Base-by-base conservation (phyloP, 345 rosid species). In the Noccaea bulbosa region DNA sequence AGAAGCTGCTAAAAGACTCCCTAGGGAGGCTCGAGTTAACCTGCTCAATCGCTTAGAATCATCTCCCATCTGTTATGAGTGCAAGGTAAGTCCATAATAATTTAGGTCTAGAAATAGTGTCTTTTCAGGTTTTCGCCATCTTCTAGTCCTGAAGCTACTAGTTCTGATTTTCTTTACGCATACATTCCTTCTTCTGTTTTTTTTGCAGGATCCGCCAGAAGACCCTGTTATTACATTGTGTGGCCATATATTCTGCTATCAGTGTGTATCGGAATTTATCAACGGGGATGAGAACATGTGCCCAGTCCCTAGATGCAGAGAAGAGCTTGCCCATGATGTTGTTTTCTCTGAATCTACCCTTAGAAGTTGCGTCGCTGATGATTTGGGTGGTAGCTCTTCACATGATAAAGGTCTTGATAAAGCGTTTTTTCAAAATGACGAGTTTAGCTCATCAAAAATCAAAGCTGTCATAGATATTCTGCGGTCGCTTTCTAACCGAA, bases 151-250 rank as follows among this genome's bases (percentile, higher is more conserved):
- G 67, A 41, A 27, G 30, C 30, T 27, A 27, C 30, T 27, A 50
- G 11, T 50, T 61, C 37, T 22, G 67, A 41, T 59, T 46, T 41
- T 17, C 43, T 16, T 63, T 11, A 37, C 62, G n/a, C 39, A 11
- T 30, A 44, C 44, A n/a, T 73, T 40, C 30, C 30, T 59, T 72
- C 56, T 49, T n/a, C n/a, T n/a, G 22, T 86, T 53, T 52, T 73
- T 3, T 75, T 81, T 79, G 53, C 85, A 93, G 98, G 98, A 93
- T 84, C 85, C 96, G 49, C 92, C 98, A 8, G 98, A 93, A 72
- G 85, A 84, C 83, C 79, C 97, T 51, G 88, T 93, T 81, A 83
- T 91, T 79, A 84, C 96, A 62, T 81, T 80, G 80, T 93, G 98
- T 75, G 86, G 90, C 72, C 97, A 91, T 58, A 92, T 93, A 69